Evolutionary conservation across 371 early-diverging fungal species (phyloP).

Genomic region (Syncephalastrum monosporum): DNA sequence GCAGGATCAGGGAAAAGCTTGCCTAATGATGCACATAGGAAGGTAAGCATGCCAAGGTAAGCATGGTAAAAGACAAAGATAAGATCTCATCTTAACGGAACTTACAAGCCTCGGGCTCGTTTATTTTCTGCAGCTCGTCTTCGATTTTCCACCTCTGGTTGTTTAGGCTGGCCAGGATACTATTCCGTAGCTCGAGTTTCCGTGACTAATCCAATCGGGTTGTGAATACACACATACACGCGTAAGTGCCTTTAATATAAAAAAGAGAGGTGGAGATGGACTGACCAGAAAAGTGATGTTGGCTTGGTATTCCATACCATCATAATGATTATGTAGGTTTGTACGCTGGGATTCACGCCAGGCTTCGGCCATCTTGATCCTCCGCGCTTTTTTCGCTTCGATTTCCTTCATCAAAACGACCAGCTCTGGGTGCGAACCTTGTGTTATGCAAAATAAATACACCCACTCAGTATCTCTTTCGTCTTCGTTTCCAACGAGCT

Average conservation of each 20-base stretch:
- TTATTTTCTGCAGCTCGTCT: constrained; percentile 18
- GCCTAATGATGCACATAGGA: too few relatives aligned
- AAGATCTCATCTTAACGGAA: too few relatives aligned
- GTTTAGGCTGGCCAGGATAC: constrained; percentile 17
- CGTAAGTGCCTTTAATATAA: not conserved
- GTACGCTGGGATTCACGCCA: constrained; percentile 49
- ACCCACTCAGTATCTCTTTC: not conserved
- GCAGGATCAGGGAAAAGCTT: too few relatives aligned
- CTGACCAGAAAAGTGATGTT: constrained; percentile 44
- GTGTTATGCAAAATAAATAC: not conserved
- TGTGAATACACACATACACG: not conserved
- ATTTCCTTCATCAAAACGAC: constrained; percentile 54
- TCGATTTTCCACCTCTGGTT: constrained; percentile 20
- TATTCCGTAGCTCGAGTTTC: constrained; percentile 26
- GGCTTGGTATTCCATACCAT: constrained; percentile 55
- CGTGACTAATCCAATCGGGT: constrained; percentile 22
- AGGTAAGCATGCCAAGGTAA: too few relatives aligned
- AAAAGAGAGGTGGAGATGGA: not conserved
- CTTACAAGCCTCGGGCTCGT: constrained; percentile 7
- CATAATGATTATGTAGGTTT: constrained; percentile 42
- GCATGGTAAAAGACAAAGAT: too few relatives aligned
- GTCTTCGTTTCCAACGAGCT: not conserved
- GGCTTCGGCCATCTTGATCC: constrained; percentile 47
- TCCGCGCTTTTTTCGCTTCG: constrained; percentile 49
- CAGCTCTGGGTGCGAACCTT: constrained; percentile 56